Evolutionary conservation across 148 eudicot species (phyloP).

Genomic region (Nyssa sinensis): DNA sequence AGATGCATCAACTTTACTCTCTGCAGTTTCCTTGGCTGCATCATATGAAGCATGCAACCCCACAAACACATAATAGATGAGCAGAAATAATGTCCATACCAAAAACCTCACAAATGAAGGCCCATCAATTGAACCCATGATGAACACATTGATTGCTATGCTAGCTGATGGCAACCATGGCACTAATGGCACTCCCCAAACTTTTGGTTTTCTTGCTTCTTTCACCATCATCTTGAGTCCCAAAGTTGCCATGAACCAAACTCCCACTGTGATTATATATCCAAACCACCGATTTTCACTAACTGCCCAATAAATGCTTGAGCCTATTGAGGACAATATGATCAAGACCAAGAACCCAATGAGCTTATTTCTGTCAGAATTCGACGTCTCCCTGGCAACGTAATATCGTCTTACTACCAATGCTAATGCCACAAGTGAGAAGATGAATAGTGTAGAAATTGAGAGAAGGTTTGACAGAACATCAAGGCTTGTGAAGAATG

Average conservation of each 20-base stretch:
- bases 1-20: not conserved
- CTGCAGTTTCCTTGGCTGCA: conserved; percentile 36
- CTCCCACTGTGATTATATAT: conserved; percentile 29
- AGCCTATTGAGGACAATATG: conserved; percentile 39
- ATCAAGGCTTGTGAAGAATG: conserved; percentile 41
- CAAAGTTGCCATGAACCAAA: conserved; percentile 51
- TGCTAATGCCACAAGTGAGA: conserved; percentile 47
- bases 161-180: conserved; percentile 66
- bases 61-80: conserved; percentile 38
- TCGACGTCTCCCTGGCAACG: conserved; percentile 38
- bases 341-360: conserved; percentile 33
- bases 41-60: conserved; percentile 64
- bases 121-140: conserved; percentile 51
- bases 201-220: conserved; percentile 40
- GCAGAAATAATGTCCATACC: conserved; percentile 33
- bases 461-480: conserved; percentile 54
- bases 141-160: conserved; percentile 48
- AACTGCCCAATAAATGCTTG: conserved; percentile 42
- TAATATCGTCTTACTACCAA: conserved; percentile 53
- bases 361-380: conserved; percentile 41
- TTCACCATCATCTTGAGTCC: conserved; percentile 33
- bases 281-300: conserved; percentile 37
- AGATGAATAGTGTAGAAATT: conserved; percentile 52
- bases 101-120: conserved; percentile 42
- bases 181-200: conserved; percentile 68